These are phyloP conservation scores for Lasiosphaeriaceae sp. DNA, from an alignment of 495 filamentous ascomycete genomes.

Conservation along the genomic window DNA sequence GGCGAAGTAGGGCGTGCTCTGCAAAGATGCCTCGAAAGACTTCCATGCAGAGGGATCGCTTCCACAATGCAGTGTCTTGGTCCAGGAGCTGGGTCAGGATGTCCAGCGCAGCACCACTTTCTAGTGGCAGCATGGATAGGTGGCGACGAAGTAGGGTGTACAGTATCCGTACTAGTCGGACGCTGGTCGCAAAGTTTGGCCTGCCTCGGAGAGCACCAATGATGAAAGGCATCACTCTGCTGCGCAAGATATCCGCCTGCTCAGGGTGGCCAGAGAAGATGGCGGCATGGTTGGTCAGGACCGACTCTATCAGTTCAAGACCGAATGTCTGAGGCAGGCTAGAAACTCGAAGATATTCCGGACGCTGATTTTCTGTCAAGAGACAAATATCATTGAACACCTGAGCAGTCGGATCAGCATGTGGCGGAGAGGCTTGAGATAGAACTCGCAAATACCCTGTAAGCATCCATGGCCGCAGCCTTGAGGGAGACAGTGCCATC, in stretches of 20 bases:
- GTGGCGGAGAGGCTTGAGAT: not conserved
- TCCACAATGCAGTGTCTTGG: constrained; percentile 78
- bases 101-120: constrained; percentile 80
- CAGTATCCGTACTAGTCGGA: constrained; percentile 76
- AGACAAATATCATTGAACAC: constrained; percentile 89
- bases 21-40: constrained; percentile 79
- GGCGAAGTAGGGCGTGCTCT: constrained; percentile 70
- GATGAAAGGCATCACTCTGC: constrained; percentile 77
- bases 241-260: constrained; percentile 72
- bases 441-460: constrained; percentile 46
- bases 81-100: constrained; percentile 88
- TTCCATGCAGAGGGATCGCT: constrained; percentile 85
- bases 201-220: constrained; percentile 74
- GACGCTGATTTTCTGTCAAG: constrained; percentile 75
- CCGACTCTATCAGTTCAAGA: constrained; percentile 85
- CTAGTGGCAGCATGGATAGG: constrained; percentile 65
- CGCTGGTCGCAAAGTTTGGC: constrained; percentile 74
- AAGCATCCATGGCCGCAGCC: constrained; percentile 80
- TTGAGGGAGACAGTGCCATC: constrained; percentile 61
- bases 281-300: constrained; percentile 75
- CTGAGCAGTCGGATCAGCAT: constrained; percentile 35
- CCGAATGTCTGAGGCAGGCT: constrained; percentile 76
- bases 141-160: constrained; percentile 74
- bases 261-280: constrained; percentile 78
- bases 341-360: constrained; percentile 73